Evolutionary conservation across 768 basidiomycete genomes (phyloP).

Genomic region (Tricholomella constricta): DNA sequence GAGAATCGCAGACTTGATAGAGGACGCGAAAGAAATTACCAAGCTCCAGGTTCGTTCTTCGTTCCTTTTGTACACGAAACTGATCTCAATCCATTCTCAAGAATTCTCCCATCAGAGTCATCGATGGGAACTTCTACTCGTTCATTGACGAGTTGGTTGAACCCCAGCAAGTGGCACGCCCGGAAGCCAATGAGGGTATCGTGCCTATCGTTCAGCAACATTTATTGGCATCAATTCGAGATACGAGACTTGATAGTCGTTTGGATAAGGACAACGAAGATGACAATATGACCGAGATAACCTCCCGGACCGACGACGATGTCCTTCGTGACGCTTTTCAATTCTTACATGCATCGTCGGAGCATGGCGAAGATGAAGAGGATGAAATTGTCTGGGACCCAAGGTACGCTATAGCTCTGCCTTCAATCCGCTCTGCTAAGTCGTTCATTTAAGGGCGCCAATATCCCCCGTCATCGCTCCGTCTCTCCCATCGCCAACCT

Average conservation of each 20-base stretch:
- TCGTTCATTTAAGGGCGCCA: slow-evolving; percentile 21
- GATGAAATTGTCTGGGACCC: slow-evolving; percentile 82
- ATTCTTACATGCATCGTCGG: slow-evolving; percentile 44
- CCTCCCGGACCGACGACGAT: slow-evolving; percentile 81
- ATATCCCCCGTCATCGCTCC: slow-evolving; percentile 29
- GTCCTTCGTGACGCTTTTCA: slow-evolving; percentile 71
- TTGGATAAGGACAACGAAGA: slow-evolving; percentile 39
- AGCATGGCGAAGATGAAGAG: slow-evolving; percentile 61
- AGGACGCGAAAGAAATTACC: slow-evolving; percentile 65
- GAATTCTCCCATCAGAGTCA: slow-evolving; percentile 40
- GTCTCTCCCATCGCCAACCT: slow-evolving; percentile 33
- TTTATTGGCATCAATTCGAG: slow-evolving; percentile 26
- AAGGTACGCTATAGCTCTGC: slow-evolving; percentile 39
- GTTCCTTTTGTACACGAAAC: not conserved
- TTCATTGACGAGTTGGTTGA: slow-evolving; percentile 25
- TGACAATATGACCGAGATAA: slow-evolving; percentile 67
- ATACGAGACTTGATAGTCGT: slow-evolving; percentile 17
- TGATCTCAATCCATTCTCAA: slow-evolving; percentile 15
- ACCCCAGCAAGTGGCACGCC: slow-evolving; percentile 1
- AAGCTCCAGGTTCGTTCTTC: slow-evolving; percentile 53
- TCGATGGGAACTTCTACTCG: slow-evolving; percentile 6
- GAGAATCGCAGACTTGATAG: slow-evolving; percentile 84
- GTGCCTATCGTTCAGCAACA: slow-evolving; percentile 21
- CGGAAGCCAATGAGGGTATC: slow-evolving; percentile 4
- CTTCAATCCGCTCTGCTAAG: not conserved